Evolutionary conservation across 257 asterid species (phyloP), one percentile per base, ranked within the genome.

Genomic region (Capsicum rhomboideum): DNA sequence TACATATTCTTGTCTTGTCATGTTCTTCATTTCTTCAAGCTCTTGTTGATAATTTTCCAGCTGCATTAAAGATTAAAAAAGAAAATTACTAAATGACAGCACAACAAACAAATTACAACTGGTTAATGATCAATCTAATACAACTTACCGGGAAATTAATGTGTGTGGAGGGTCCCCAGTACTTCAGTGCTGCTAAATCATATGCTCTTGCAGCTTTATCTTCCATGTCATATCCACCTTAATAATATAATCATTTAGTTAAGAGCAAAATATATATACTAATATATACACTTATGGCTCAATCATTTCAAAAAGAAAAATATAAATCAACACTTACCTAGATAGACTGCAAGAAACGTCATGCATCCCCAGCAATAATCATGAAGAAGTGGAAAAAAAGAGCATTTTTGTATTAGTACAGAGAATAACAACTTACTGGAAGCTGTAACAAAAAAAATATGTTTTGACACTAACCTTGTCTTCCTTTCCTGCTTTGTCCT

Each of bases 191-290:
- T 21, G 99, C 99, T 86, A 90, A 90, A 88, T 96, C 99, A 90
- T 96, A 96, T 75, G 99, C 91, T 89, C 98, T 93, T 20, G 99
- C 99, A 42, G 99, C 99, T 85, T 94, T 96, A 49, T 94, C 98
- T 89, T 96, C 99, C 96, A 92, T 92, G 87, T 96, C 99, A 92
- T 96, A 96, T 1, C 99, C 99, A 84, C 99, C 99, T 94, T 89
- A 64, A 3, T 58, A 59, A 18, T 82, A 49, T 64, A 29, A 82
- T 82, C 13, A 21, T 80, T 82, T 37, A 29, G 17, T 14, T 21
- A 55, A 50, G 29, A 34, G 58, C 21, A 21, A 50, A 2, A 50
- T 66, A 40, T 20, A 83, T 14, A 75, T 9, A 77, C 28, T 34
- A 34, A 34, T 34, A 34, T 34, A 5, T 34, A 34, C 3, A 77